Evolutionary conservation across 495 filamentous ascomycete genomes (phyloP), one percentile per base, ranked within the genome.

Genomic region (Hyaloscypha variabilis): DNA sequence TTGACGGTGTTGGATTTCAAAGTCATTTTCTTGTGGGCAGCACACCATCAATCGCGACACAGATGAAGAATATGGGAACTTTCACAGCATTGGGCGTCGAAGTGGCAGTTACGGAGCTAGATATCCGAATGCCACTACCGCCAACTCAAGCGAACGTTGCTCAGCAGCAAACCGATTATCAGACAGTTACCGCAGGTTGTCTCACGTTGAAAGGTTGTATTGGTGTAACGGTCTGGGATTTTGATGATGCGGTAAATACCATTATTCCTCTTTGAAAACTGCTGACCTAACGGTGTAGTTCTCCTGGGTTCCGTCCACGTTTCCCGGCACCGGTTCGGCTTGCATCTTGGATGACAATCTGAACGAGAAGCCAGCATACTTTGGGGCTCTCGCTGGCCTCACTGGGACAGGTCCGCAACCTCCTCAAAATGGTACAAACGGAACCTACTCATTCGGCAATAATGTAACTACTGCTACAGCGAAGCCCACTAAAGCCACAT

Each of bases 221-320:
- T 54, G 77, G 79, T 61, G 79, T 87, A 67, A 91, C 89, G 19
- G 88, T 89, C 29, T 93, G 90, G 90, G 90, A 89, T 71, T 81
- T 76, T 51, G 76, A 77, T 50, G 79, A 82, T 55, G 75, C 80
- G 34, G 50, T 42, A 42, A 17, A 17, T 6, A 56, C 13, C 26
- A 2, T 25, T 21, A 11, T 57, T 56, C 21, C 17, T 19, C 25
- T 31, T 54, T 29, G 25, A 21, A 2, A 5, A 25, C 13, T n/a
- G 6, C 2, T n/a, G 6, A 34, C 24, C 30, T 51, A 46, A 64
- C 23, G 17, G 8, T 3, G 23, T 21, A 66, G 71, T 81, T 87
- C 77, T 81, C 82, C 39, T 89, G 86, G 87, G 79, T 89, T 24
- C 85, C 85, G 0, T 68, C 70, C 23, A 78, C 77, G 0, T 88